phyloP scores from a whole-genome alignment of 2,329 filamentous ascomycete species.

The Daldinia sp. region DNA sequence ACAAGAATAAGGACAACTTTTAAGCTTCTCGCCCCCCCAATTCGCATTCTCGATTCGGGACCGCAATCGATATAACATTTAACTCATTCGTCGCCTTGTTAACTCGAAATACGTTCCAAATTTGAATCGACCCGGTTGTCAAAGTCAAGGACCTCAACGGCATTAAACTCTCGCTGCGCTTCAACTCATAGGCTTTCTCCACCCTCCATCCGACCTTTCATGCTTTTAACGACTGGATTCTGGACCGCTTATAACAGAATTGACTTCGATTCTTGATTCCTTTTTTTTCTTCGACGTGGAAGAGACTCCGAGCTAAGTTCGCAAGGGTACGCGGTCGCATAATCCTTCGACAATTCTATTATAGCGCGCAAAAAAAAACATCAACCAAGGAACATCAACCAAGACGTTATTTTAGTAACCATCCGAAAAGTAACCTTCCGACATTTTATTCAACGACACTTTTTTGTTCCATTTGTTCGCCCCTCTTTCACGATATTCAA shows the following conservation, averaged over 20 bases:
- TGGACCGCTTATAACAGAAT: slow-evolving; percentile 31
- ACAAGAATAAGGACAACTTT: slow-evolving; percentile 17
- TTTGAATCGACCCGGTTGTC: slow-evolving; percentile 2
- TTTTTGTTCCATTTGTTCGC: slow-evolving; percentile 9
- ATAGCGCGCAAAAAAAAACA: slow-evolving; percentile 18
- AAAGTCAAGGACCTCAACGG: slow-evolving; percentile 24
- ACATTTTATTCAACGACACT: slow-evolving; percentile 23
- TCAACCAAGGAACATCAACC: slow-evolving; percentile 12
- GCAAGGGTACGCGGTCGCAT: slow-evolving; percentile 35
- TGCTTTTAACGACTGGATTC: slow-evolving; percentile 34
- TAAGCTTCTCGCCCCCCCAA: slow-evolving; percentile 16
- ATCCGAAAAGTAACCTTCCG: background rate
- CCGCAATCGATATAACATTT: slow-evolving; percentile 27
- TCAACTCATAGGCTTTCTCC: slow-evolving; percentile 42
- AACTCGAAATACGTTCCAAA: slow-evolving; percentile 18
- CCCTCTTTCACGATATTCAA: background rate
- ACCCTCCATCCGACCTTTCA: slow-evolving; percentile 34
- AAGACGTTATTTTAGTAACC: slow-evolving; percentile 16
- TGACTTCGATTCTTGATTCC: slow-evolving; percentile 34
- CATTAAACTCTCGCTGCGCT: slow-evolving; percentile 30
- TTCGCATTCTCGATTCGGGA: slow-evolving; percentile 29
- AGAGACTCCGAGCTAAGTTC: slow-evolving; percentile 9
- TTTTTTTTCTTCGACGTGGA: slow-evolving; percentile 1
- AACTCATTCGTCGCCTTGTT: slow-evolving; percentile 15
- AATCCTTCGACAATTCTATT: slow-evolving; percentile 1